These are phyloP conservation scores for Citrus cavaleriei DNA, from an alignment of 345 rosid genomes.

Conservation along the genomic window DNA sequence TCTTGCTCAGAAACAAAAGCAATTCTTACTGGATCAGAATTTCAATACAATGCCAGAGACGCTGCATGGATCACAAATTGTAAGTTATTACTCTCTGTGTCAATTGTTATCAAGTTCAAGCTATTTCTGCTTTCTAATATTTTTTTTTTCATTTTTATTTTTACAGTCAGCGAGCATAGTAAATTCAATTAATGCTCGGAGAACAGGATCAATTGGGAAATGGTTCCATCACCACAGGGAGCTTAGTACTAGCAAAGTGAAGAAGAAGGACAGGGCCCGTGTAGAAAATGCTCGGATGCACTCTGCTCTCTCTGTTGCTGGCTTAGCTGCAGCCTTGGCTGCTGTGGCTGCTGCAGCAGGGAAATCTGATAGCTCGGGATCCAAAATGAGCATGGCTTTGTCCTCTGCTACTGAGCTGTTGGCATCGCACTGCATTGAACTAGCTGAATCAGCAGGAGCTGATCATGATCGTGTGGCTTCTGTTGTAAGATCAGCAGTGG, in stretches of 20 bases:
- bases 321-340: conserved; percentile 92
- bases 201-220: conserved; percentile 64
- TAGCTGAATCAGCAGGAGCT: conserved; percentile 79
- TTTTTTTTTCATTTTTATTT: background rate
- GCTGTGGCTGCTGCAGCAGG: conserved; percentile 65
- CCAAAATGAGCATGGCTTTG: conserved; percentile 69
- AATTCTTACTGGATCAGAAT: conserved; percentile 26
- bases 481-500: conserved; percentile 76
- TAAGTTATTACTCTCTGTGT: conserved; percentile 4
- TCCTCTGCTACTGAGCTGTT: conserved; percentile 88
- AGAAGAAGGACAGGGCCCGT: conserved; percentile 76
- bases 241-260: conserved; percentile 32
- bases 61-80: conserved; percentile 43
- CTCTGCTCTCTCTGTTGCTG: conserved; percentile 79
- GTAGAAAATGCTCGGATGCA: conserved; percentile 74
- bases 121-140: background rate
- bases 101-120: background rate
- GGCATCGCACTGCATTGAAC: conserved; percentile 86
- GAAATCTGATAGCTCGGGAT: conserved; percentile 34
- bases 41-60: conserved; percentile 33
- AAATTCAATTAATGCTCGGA: conserved; percentile 43
- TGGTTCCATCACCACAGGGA: conserved; percentile 85
- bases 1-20: conserved; percentile 69
- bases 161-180: conserved; percentile 51
- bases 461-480: conserved; percentile 66